These are phyloP conservation scores for Pleurotus pulmonarius DNA, from an alignment of 768 basidiomycete genomes.

Conservation along the genomic window DNA sequence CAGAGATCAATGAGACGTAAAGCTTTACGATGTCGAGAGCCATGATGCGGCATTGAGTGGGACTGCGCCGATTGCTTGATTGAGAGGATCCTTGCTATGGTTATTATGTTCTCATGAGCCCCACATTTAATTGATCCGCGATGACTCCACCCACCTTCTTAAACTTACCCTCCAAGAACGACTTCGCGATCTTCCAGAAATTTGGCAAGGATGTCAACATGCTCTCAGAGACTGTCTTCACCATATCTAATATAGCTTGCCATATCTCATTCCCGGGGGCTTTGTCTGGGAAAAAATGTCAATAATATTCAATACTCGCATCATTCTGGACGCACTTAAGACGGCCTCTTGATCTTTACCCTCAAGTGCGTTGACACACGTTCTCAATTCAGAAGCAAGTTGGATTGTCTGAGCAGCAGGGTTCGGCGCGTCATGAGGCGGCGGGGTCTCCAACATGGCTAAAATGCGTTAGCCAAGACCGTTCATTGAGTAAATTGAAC, in stretches of 20 bases:
- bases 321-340: constrained; percentile 42
- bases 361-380: constrained; percentile 57
- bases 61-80: constrained; percentile 65
- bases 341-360: constrained; percentile 57
- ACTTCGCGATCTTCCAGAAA: constrained; percentile 91
- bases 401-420: constrained; percentile 36
- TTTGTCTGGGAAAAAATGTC: constrained; percentile 44
- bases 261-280: constrained; percentile 75
- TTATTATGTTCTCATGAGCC: no score
- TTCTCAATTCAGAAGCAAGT: constrained; percentile 55
- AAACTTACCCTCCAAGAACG: constrained; percentile 91
- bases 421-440: constrained; percentile 25
- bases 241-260: constrained; percentile 73
- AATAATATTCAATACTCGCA: not conserved
- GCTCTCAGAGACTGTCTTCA: constrained; percentile 84
- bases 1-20: constrained; percentile 80
- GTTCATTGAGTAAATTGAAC: constrained; percentile 9
- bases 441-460: constrained; percentile 47
- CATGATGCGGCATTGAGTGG: constrained; percentile 83
- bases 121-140: no score
- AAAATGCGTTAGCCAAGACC: constrained; percentile 4
- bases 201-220: constrained; percentile 82
- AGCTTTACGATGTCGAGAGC: constrained; percentile 82
- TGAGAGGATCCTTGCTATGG: constrained; percentile 25
- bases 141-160: constrained; percentile 57